These are phyloP conservation scores for Capsicum pubescens DNA, from an alignment of 257 asterid genomes.

Conservation along the genomic window DNA sequence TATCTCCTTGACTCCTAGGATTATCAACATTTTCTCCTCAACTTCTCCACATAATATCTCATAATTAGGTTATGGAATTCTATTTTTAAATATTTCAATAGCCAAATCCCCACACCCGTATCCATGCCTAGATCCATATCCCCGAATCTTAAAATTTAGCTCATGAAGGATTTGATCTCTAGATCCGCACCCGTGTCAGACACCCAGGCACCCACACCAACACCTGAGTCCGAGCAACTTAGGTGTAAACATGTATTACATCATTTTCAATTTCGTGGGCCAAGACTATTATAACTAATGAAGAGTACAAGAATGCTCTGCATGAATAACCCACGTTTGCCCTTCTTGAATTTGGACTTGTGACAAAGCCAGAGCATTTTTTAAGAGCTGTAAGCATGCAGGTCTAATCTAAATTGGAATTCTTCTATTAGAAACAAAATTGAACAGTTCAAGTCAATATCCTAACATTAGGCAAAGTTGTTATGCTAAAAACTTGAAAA, in stretches of 20 bases:
- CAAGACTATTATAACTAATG: neutral
- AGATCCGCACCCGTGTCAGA: too few species aligned
- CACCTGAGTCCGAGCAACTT: too few species aligned
- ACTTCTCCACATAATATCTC: too few species aligned
- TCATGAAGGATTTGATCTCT: too few species aligned
- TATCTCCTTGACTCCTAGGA: too few species aligned
- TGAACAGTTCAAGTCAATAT: neutral
- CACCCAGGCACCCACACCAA: too few species aligned
- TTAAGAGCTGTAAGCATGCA: neutral
- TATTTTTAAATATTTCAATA: too few species aligned
- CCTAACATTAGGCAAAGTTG: neutral
- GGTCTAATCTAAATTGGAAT: neutral
- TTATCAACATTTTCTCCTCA: too few species aligned
- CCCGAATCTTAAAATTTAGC: too few species aligned
- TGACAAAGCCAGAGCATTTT: neutral
- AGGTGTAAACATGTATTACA: neutral
- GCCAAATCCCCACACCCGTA: too few species aligned
- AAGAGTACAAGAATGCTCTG: neutral
- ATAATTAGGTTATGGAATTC: too few species aligned
- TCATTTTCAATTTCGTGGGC: neutral
- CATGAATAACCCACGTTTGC: neutral
- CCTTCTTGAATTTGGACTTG: slow-evolving; percentile 9
- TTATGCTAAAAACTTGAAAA: neutral
- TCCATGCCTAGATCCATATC: too few species aligned
- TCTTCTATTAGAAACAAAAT: neutral